These are phyloP conservation scores for Aureococcus anophagefferens DNA, from an alignment of 108 stramenopile genomes.

Conservation along the genomic window DNA sequence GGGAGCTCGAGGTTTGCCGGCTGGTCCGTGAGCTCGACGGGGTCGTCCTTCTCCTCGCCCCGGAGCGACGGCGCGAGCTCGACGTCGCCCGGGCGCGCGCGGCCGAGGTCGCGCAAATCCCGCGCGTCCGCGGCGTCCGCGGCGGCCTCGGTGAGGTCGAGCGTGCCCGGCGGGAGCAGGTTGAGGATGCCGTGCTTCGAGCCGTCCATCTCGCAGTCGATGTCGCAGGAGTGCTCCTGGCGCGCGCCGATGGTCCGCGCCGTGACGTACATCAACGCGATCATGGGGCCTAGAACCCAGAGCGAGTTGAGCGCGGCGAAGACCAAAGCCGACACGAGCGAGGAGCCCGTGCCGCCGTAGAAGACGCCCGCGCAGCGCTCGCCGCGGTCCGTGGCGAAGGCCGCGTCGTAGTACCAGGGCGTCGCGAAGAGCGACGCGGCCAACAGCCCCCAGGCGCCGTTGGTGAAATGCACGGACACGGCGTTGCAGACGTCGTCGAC, in stretches of 20 bases:
- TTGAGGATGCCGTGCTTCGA: slow-evolving; percentile 28
- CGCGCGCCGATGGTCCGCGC: slow-evolving; percentile 19
- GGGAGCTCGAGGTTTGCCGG: too few species aligned
- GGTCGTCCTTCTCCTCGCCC: too few species aligned
- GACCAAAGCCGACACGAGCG: slow-evolving; percentile 55
- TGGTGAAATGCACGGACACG: slow-evolving; percentile 74
- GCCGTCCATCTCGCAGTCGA: slow-evolving; percentile 17
- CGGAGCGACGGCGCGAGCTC: too few species aligned
- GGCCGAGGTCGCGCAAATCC: too few species aligned
- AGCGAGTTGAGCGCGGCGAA: slow-evolving; percentile 61
- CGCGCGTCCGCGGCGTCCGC: too few species aligned
- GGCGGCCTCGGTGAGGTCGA: too few species aligned
- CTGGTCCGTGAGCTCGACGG: too few species aligned
- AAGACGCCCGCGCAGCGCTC: slow-evolving; percentile 24
- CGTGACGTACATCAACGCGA: slow-evolving; percentile 61
- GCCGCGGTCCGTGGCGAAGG: slow-evolving; percentile 35
- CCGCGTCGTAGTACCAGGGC: slow-evolving; percentile 25
- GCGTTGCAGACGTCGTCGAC: slow-evolving; percentile 1
- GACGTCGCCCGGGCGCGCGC: too few species aligned
- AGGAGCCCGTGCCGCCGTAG: slow-evolving; percentile 26
- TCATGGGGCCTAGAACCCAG: slow-evolving; percentile 63
- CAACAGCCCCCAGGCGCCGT: slow-evolving; percentile 73
- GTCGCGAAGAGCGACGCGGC: slow-evolving; percentile 71
- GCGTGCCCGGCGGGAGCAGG: too few species aligned
- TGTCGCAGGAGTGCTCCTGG: slow-evolving; percentile 17